These are phyloP conservation scores for Aspergillus sp. DNA, from an alignment of 2,329 filamentous ascomycete species.

Conservation along the genomic window DNA sequence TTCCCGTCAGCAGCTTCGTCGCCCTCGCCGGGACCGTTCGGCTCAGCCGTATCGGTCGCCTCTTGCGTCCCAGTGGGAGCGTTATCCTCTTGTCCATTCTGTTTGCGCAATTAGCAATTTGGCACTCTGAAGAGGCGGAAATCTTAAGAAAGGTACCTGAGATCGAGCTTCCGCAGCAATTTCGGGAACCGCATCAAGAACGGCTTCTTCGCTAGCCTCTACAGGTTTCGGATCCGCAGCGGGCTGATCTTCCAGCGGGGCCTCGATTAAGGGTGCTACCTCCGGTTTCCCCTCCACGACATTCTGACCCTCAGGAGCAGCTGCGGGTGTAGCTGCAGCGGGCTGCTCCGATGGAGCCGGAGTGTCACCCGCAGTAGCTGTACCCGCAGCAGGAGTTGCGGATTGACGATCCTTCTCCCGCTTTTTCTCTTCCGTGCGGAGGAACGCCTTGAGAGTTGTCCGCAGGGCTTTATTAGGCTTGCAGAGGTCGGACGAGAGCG, in stretches of 20 bases:
- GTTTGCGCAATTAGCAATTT: not conserved
- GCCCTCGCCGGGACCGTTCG: constrained; percentile 7
- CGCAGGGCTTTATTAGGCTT: constrained; percentile 84
- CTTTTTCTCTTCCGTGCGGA: constrained; percentile 88
- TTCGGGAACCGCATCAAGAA: constrained; percentile 3
- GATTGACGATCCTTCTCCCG: constrained; percentile 53
- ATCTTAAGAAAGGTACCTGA: constrained; percentile 11
- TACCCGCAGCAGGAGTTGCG: constrained; percentile 23
- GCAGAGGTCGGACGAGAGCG: constrained; percentile 77
- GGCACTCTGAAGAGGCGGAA: not conserved
- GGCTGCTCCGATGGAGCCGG: constrained; percentile 9
- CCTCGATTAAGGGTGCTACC: constrained; percentile 7
- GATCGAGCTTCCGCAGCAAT: constrained; percentile 2
- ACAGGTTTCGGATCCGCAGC: constrained; percentile 3
- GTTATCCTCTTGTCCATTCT: constrained; percentile 12
- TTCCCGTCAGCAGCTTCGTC: constrained; percentile 8
- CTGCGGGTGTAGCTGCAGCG: constrained; percentile 12
- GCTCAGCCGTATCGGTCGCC: constrained; percentile 6
- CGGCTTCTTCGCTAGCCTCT: constrained; percentile 5
- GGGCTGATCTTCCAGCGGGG: constrained; percentile 9
- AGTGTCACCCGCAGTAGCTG: constrained; percentile 17
- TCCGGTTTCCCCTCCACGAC: constrained; percentile 3
- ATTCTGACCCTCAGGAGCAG: constrained; percentile 2
- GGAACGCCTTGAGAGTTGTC: constrained; percentile 82
- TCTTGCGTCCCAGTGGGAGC: constrained; percentile 4